Base-by-base conservation (phyloP, 371 early-diverging fungal genomes). In the Polyrhizophydium stewartii region DNA sequence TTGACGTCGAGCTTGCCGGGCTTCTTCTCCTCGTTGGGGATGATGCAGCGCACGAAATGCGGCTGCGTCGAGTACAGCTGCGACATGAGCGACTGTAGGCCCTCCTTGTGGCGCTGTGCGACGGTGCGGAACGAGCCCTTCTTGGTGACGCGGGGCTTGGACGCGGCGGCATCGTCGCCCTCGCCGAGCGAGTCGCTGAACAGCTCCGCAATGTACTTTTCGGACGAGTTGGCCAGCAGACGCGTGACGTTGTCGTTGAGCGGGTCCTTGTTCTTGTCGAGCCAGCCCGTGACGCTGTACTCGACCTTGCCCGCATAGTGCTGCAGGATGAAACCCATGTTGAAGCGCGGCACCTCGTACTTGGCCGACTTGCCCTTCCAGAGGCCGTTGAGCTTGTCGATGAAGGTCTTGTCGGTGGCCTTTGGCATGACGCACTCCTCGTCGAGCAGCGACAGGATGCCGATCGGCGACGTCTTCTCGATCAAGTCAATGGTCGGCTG, bases 341-440 rank as follows among this genome's bases (percentile, higher is more conserved):
- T 85, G 78, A 99, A 96, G 10, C 92, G 83, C 24, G 90, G 90
- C 2, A 81, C 83, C 41, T 90, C 91, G 74, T 92, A 99, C 74
- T 96, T 96, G 59, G 85, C 76, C 10, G 87, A 89, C 64, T 91
- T 90, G 56, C 87, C 87, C 59, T 89, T 90, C 92, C 97, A 97
- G 27, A 93, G 78, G 6, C 81, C 80, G 60, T 90, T 84, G 16
- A 99, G 79, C 76, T 99, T 99, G 24, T 94, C 90, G 32, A 93
- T 81, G 70, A 99, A 94, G 5, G 98, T 92, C 67, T 91, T 91
- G 76, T 99, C 99, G 1, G 91, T 92, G 27, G 97, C 99, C 59
- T 90, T 91, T 28, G 99, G 99, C 84, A 99, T 92, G 12, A 99
- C 94, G 78, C 99, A 99, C 81, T 99, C 99, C 74, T 99, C 99